Base-by-base conservation (phyloP, 2,329 filamentous ascomycete species). In the Acephala macrosclerotiorum region DNA sequence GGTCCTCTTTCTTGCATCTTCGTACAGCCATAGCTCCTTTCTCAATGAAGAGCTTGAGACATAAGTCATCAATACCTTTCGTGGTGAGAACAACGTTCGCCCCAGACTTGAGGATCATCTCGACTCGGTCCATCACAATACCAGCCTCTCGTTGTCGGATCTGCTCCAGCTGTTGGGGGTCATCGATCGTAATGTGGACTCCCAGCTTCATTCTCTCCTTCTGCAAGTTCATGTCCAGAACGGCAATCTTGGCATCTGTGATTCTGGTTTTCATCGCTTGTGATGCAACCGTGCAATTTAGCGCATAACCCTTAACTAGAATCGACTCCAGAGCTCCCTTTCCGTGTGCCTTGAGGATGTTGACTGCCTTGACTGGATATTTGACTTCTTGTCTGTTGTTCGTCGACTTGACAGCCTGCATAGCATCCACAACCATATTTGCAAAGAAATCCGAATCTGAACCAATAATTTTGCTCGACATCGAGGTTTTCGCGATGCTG, bases 181-280 rank as follows among this genome's bases (percentile, higher is more conserved):
- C 96, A 74, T 99, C 96, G 71, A 99, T 92, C 14, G 96, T 98
- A 75, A 99, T 97, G 80, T 99, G 95, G 67, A 99, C 96, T 72
- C 96, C 96, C 66, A 99, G 84, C 87, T 99, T 98, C 96, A 99
- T 98, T 73, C 95, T 88, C 85, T 98, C 95, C 84, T 99, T 99
- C 78, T 98, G 95, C 75, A 99, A 80, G 81, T 99, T 99, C 88
- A 99, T 98, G 79, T 99, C 96, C 68, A 99, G 82, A 75, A 95
- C 91, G 58, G 96, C 96, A 79, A 99, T 99, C 85, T 97, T 98
- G 72, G 96, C 96, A 80, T 98, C 94, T 60, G 87, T 88, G 78
- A 99, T 88, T 74, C 92, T 88, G 35, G 96, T 99, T 75, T 89
- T 93, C 96, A 99, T 99, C 55, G 96, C 96, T 81, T 99, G 96